Base-by-base conservation (phyloP, 306 rosid species). In the Glycine soja region DNA sequence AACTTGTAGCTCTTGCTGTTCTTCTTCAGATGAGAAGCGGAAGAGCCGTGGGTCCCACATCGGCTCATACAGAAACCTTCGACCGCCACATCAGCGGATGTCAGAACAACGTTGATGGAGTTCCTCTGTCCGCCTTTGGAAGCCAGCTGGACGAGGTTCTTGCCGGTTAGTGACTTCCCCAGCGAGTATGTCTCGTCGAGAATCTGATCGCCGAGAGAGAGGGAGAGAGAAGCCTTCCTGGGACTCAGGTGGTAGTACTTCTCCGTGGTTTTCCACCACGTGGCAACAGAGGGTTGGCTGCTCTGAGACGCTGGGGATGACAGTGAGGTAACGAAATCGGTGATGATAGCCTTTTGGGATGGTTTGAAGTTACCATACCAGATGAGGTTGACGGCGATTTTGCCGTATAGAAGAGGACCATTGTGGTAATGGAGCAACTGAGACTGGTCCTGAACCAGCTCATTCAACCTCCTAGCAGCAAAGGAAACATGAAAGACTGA, bases 341-440 rank as follows among this genome's bases (percentile, higher is more conserved):
- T 24, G 43, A 94, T 30, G 0, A 94, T 87, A 59, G 98, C 94
- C 67, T 86, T 87, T 67, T 92, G 98, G 6, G 94, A 82, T 1
- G 97, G 94, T 74, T 90, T 90, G 68, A 94, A 94, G 2, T 88
- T 75, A 1, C 98, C 98, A 58, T 94, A 94, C 98, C 98, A 94
- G 3, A 94, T 87, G 15, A 90, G 96, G 18, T 89, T 94, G 0
- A 94, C 67, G 3, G 92, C 30, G 79, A 94, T 94, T 86, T 89
- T 90, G 19, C 98, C 98, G 5, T 89, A 90, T 0, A 94, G 97
- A 0, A 94, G 83, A 66, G 95, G 90, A 18, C 98, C 98, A 8
- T 92, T 85, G 81, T 94, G 98, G 93, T 94, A 94, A n/a, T 84
- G 91, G 10, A 94, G 83, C 0, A 87, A 72, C 83, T 86, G 95